Evolutionary conservation across 371 early-diverging fungal species (phyloP).

Genomic region (Mortierella sp.): DNA sequence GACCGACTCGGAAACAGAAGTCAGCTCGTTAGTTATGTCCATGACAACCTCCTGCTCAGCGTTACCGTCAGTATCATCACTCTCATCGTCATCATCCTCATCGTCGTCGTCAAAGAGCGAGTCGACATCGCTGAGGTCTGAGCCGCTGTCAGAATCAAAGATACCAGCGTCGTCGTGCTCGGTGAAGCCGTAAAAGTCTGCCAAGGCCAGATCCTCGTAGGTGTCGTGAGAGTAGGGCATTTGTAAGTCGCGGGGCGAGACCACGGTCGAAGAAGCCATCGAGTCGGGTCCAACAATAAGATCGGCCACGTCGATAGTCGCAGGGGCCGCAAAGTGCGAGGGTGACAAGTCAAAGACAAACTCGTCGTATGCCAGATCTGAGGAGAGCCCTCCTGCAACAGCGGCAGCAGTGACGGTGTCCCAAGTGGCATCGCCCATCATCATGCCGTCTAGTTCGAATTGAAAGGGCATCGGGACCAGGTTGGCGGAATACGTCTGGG

Average conservation of each 20-base stretch:
- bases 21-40: not conserved
- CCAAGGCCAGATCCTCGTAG: constrained; percentile 12
- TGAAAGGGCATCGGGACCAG: constrained; percentile 7
- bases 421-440: constrained; percentile 13
- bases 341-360: constrained; percentile 24
- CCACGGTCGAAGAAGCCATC: not conserved
- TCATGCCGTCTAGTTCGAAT: constrained; percentile 10
- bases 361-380: constrained; percentile 24
- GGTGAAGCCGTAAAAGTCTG: constrained; percentile 20
- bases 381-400: constrained; percentile 1
- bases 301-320: constrained; percentile 25
- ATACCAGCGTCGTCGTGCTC: constrained; percentile 1
- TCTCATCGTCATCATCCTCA: constrained; percentile 14
- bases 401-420: not conserved
- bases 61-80: constrained; percentile 7
- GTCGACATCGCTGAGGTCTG: constrained; percentile 21
- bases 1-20: not conserved
- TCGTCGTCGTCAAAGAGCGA: constrained; percentile 14
- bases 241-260: constrained; percentile 18
- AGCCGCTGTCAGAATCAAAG: constrained; percentile 20
- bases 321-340: constrained; percentile 17
- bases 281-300: constrained; percentile 22
- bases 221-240: constrained; percentile 6
- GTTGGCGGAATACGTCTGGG: constrained; percentile 14
- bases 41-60: not conserved